Evolutionary conservation across 805 yeast genomes (phyloP).

Genomic region (Isabelozyma pseudorhagii): DNA sequence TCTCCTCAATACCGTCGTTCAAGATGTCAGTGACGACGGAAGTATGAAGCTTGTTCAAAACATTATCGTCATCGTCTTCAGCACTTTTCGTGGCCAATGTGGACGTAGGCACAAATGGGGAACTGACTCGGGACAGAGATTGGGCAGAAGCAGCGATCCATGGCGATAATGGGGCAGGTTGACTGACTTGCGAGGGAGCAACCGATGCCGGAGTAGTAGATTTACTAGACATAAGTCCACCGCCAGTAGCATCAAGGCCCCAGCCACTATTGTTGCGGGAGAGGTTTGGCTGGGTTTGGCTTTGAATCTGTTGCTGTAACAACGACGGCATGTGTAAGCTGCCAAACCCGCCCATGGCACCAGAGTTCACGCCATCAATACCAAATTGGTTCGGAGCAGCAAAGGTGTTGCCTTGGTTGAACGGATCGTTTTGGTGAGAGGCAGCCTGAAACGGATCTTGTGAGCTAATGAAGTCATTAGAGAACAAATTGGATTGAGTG

Average conservation of each 20-base stretch:
- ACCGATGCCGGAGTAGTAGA: conserved; percentile 28
- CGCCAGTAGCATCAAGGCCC: conserved; percentile 29
- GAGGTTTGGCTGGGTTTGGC: conserved; percentile 27
- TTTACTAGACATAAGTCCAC: conserved; percentile 15
- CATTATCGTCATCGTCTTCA: conserved; percentile 18
- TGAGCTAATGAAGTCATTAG: conserved; percentile 17
- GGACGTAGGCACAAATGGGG: conserved; percentile 35
- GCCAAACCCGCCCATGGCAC: conserved; percentile 9
- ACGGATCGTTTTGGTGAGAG: conserved; percentile 6
- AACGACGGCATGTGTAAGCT: conserved; percentile 29
- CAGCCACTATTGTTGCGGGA: conserved; percentile 36
- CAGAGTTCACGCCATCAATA: conserved; percentile 17
- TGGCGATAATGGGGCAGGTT: conserved; percentile 41
- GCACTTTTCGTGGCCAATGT: conserved; percentile 4
- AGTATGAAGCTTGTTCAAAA: conserved; percentile 36
- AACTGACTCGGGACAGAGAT: conserved; percentile 33
- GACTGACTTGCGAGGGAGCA: conserved; percentile 21
- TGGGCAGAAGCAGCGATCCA: conserved; percentile 32
- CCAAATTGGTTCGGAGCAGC: conserved; percentile 20
- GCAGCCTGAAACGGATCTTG: conserved; percentile 15
- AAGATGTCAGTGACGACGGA: conserved; percentile 42
- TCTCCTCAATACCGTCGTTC: conserved; percentile 18
- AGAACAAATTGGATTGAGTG: conserved; percentile 17
- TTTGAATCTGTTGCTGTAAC: conserved; percentile 29
- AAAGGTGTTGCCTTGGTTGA: conserved; percentile 4